phyloP scores from a whole-genome alignment of 2,329 filamentous ascomycete species.

The Trichoderma cornu-damae region DNA sequence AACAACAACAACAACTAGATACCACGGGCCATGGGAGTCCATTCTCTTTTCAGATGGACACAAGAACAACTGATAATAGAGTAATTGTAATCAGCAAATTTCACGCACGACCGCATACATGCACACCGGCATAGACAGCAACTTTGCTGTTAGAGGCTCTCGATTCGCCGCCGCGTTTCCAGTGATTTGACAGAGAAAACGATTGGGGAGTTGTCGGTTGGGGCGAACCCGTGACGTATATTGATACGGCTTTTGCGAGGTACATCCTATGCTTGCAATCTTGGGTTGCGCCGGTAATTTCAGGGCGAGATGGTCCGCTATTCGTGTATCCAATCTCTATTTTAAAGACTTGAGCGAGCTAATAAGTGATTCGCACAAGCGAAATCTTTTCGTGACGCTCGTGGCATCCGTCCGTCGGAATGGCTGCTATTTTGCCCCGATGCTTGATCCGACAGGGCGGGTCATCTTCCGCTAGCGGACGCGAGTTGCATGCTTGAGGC shows the following conservation, averaged over 20 bases:
- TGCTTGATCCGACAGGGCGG: neutral
- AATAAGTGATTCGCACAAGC: neutral
- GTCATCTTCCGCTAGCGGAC: neutral
- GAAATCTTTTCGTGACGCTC: neutral
- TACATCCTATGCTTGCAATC: neutral
- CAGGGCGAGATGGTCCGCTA: neutral
- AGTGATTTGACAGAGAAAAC: neutral
- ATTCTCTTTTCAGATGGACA: constrained; percentile 3
- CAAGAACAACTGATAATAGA: constrained; percentile 13
- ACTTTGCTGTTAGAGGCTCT: neutral
- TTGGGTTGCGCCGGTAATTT: neutral
- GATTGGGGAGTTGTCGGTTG: neutral
- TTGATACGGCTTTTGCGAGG: neutral
- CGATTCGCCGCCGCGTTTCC: neutral
- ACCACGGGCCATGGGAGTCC: constrained; percentile 19
- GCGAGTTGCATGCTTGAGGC: neutral
- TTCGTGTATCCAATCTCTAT: neutral
- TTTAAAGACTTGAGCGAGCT: neutral
- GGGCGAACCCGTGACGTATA: neutral
- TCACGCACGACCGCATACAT: neutral
- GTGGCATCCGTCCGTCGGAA: neutral
- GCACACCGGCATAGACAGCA: neutral
- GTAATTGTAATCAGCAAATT: constrained; percentile 19
- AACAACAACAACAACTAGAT: constrained; percentile 22
- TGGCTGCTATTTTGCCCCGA: neutral